Conservation (phyloP, 2,329 filamentous ascomycete species). For the Penicillium rolfsii region DNA sequence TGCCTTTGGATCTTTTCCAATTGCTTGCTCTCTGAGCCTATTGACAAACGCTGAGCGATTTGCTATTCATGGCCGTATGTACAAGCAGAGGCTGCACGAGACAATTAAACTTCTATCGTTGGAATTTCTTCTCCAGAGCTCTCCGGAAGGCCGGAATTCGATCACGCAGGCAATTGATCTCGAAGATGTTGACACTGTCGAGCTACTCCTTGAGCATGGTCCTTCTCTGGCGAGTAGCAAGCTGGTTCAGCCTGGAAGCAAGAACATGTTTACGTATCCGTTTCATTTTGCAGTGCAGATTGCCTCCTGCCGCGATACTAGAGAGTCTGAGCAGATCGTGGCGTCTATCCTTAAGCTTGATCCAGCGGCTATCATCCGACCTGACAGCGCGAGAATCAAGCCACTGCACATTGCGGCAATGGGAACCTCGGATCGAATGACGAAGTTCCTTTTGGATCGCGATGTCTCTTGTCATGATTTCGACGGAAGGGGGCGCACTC, state of each 20-base stretch:
- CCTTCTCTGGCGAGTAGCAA: conserved; percentile 5
- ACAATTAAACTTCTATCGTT: conserved; percentile 5
- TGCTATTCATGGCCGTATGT: conserved; percentile 12
- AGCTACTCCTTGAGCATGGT: conserved; percentile 3
- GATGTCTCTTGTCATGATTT: conserved; percentile 4
- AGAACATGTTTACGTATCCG: conserved; percentile 13
- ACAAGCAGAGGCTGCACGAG: not conserved
- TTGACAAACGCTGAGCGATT: conserved; percentile 16
- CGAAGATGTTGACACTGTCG: conserved; percentile 14
- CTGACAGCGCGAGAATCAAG: conserved; percentile 11
- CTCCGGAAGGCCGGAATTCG: conserved; percentile 12
- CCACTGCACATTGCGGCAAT: conserved; percentile 17
- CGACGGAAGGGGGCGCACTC: conserved; percentile 3
- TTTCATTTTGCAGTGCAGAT: conserved; percentile 18
- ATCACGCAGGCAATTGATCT: conserved; percentile 19
- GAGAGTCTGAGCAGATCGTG: conserved; percentile 14
- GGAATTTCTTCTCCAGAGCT: conserved; percentile 9
- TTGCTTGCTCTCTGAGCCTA: conserved; percentile 15
- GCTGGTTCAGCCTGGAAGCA: conserved; percentile 5
- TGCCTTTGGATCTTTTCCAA: conserved; percentile 6
- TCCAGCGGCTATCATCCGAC: conserved; percentile 10
- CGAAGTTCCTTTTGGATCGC: conserved; percentile 5
- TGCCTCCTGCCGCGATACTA: conserved; percentile 12
- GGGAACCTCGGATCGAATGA: conserved; percentile 13
- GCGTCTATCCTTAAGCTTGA: conserved; percentile 12